phyloP scores from a whole-genome alignment of 371 early-diverging fungal genomes.

The Mortierella sp. region DNA sequence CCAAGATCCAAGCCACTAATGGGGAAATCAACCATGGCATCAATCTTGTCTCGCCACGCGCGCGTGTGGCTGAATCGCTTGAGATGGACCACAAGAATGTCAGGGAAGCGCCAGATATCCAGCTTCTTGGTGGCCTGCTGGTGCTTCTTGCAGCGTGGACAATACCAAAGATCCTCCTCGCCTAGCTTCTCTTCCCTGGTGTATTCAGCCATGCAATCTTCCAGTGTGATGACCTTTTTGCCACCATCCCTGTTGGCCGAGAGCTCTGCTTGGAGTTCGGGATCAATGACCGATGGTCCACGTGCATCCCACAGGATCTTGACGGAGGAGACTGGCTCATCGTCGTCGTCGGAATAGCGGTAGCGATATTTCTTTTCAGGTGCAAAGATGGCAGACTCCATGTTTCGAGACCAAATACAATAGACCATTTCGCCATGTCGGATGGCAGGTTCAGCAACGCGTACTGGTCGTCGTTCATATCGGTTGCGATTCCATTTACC shows the following conservation, averaged over 20 bases:
- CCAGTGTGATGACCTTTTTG: constrained; percentile 64
- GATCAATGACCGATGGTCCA: constrained; percentile 19
- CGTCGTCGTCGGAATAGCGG: constrained; percentile 26
- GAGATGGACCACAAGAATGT: constrained; percentile 89
- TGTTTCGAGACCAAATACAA: constrained; percentile 30
- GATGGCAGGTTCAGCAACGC: constrained; percentile 24
- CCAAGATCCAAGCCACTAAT: constrained; percentile 75
- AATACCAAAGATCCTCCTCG: constrained; percentile 87
- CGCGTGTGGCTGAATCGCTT: constrained; percentile 89
- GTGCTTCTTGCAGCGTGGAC: constrained; percentile 85
- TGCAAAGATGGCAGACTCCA: constrained; percentile 29
- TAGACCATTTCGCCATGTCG: constrained; percentile 43
- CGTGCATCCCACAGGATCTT: constrained; percentile 36
- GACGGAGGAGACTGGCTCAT: background rate
- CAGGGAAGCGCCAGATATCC: constrained; percentile 88
- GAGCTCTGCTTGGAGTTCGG: constrained; percentile 29
- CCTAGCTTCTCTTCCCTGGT: constrained; percentile 85
- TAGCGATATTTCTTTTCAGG: constrained; percentile 7
- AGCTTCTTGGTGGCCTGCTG: constrained; percentile 85
- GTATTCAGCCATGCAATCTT: constrained; percentile 84
- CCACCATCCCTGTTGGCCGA: constrained; percentile 13
- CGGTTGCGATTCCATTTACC: background rate
- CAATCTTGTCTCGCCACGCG: constrained; percentile 86
- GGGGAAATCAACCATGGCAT: constrained; percentile 85
- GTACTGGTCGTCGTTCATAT: constrained; percentile 1